These are phyloP conservation scores for Lodderomyces metapsilosis DNA, from an alignment of 1,139 yeast genomes.

Conservation along the genomic window DNA sequence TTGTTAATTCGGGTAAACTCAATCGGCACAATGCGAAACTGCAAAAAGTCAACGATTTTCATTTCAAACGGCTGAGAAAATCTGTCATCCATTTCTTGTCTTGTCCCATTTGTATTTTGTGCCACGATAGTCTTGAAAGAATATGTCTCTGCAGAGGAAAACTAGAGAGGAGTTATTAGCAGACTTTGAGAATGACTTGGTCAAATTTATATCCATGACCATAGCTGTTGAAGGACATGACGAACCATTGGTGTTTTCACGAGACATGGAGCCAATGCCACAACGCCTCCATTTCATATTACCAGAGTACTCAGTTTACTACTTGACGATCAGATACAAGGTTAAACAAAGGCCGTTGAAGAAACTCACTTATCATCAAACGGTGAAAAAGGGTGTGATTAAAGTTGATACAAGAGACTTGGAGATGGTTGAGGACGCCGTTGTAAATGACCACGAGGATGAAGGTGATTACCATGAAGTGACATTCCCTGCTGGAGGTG, in stretches of 20 bases:
- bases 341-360: slow-evolving; percentile 25
- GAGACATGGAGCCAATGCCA: slow-evolving; percentile 29
- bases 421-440: slow-evolving; percentile 21
- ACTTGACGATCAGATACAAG: slow-evolving; percentile 27
- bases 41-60: neutral
- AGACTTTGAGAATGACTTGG: slow-evolving; percentile 24
- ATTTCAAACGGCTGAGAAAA: neutral
- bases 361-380: slow-evolving; percentile 31
- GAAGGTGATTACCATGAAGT: slow-evolving; percentile 19
- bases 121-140: neutral
- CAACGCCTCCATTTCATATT: slow-evolving; percentile 27
- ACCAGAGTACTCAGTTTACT: slow-evolving; percentile 34
- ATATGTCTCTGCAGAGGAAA: slow-evolving; percentile 2
- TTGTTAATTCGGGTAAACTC: neutral
- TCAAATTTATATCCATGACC: slow-evolving; percentile 26
- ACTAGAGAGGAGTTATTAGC: slow-evolving; percentile 12
- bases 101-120: neutral
- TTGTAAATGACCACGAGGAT: slow-evolving; percentile 17
- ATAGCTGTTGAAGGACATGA: slow-evolving; percentile 29
- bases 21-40: too few species aligned
- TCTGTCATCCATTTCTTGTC: too few species aligned
- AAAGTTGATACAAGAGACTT: slow-evolving; percentile 27
- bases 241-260: slow-evolving; percentile 21
- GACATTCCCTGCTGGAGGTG: slow-evolving; percentile 29
- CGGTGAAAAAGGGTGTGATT: slow-evolving; percentile 31